Base-by-base conservation (phyloP, 441 rosid genomes). In the Gossypium gossypioides region DNA sequence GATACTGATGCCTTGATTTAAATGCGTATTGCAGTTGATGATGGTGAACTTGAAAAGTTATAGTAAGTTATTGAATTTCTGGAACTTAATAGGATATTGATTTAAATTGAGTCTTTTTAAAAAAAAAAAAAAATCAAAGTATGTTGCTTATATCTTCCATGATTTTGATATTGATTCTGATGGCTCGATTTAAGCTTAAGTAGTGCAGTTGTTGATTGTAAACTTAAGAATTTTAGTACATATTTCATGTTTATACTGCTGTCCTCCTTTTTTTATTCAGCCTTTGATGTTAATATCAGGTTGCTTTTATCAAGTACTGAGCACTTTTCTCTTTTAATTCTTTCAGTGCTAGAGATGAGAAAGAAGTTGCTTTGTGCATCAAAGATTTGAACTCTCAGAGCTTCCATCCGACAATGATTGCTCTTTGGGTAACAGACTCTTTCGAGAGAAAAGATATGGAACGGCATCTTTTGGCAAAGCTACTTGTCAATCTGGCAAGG, bases 391-490 rank as follows among this genome's bases (percentile, higher is more conserved):
- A 88, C 73, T 89, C 94, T 1, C 89, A 88, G 13, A 80, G 86
- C 78, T 96, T 85, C 79, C 90, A 93, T 80, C 89, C 98, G 16
- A 79, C 97, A 67, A 88, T 93, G 98, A 78, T 96, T 81, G 92
- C 95, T 71, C 84, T 86, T n/a, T 96, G 98, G 98, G 90, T 96
- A 4, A 83, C 81, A 6, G 97, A 96, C 86, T 96, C 98, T 15
- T 96, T 93, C 60, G 97, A 96, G 86, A 87, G 97, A 83, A 93
- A 91, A 82, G 96, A 91, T 81, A 69, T 77, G 78, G 99, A 96
- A 79, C 85, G 98, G 69, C 93, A 91, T 82, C 84, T 93, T 50
- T 84, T 96, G 82, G 87, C 97, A 6, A 76, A 84, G 86, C 98
- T 96, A 62, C 97, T 93, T 24, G 85, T 89, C 65, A 86, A 67